Conservation (phyloP, 148 eudicot species). For the Camellia granthamiana region DNA sequence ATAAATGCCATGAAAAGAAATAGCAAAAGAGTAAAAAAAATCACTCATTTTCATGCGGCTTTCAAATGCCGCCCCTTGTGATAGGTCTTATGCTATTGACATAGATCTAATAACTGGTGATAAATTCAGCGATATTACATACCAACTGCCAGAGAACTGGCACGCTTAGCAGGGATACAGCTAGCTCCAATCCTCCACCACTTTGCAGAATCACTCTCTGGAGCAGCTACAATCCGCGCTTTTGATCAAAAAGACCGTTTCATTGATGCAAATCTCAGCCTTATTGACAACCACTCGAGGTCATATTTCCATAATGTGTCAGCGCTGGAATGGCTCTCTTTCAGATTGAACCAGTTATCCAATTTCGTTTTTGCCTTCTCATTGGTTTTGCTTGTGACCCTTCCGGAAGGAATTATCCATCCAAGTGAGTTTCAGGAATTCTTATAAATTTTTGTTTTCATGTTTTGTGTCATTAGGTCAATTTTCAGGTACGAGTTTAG, state of each 20-base stretch:
- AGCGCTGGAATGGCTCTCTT: conserved; percentile 99
- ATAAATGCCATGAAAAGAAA: neutral
- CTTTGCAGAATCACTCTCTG: conserved; percentile 92
- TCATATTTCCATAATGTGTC: conserved; percentile 95
- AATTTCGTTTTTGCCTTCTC: conserved; percentile 97
- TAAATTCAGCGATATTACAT: conserved; percentile 80
- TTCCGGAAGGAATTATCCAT: conserved; percentile 89
- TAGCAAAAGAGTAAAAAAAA: neutral
- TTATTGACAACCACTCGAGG: conserved; percentile 74
- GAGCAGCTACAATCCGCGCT: conserved; percentile 96
- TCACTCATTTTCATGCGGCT: neutral
- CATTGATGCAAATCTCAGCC: conserved; percentile 55
- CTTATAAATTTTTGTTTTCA: neutral
- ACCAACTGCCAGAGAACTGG: conserved; percentile 97
- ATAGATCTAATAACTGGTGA: neutral
- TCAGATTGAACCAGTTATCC: conserved; percentile 86
- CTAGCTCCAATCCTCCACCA: conserved; percentile 94
- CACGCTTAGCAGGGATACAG: conserved; percentile 82
- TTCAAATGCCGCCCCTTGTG: neutral
- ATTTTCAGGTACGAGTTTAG: neutral
- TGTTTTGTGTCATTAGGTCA: neutral
- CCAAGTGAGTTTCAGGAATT: conserved; percentile 58
- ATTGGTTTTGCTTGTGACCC: conserved; percentile 78
- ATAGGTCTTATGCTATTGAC: neutral
- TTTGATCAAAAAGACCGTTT: conserved; percentile 79